phyloP scores from a whole-genome alignment of 2,329 filamentous ascomycete genomes.

The Aspergillus sp. region DNA sequence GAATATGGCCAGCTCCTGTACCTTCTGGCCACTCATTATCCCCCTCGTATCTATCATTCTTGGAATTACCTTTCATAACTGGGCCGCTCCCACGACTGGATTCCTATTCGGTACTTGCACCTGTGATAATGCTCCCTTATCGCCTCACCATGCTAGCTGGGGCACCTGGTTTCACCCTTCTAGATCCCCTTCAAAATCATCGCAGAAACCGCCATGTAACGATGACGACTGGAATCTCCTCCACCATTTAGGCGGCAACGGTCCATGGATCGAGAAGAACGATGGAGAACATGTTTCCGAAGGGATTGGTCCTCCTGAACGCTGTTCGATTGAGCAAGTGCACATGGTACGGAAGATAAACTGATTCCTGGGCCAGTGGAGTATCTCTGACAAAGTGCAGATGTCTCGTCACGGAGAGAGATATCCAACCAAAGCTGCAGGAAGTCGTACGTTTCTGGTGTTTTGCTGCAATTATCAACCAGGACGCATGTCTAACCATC shows the following conservation, averaged over 20 bases:
- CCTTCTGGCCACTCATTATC: slow-evolving; percentile 1
- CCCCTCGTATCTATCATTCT: slow-evolving; percentile 12
- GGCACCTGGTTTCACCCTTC: slow-evolving; percentile 20
- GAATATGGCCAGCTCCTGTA: slow-evolving; percentile 7
- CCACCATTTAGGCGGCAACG: slow-evolving; percentile 56
- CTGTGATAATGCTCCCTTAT: not conserved
- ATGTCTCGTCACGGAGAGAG: slow-evolving; percentile 59
- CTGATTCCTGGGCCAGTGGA: not conserved
- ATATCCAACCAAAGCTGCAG: slow-evolving; percentile 55
- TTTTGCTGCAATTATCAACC: not conserved
- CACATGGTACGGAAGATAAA: slow-evolving; percentile 50
- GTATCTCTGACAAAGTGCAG: slow-evolving; percentile 29
- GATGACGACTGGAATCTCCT: slow-evolving; percentile 48
- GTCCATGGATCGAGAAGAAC: slow-evolving; percentile 55
- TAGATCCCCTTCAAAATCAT: not conserved
- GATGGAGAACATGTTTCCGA: slow-evolving; percentile 33
- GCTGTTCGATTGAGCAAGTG: slow-evolving; percentile 56
- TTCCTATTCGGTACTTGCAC: not conserved
- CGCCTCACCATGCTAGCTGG: slow-evolving; percentile 19
- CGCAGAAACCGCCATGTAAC: not conserved
- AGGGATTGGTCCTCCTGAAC: slow-evolving; percentile 46
- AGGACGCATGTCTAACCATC: not conserved
- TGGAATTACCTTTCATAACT: slow-evolving; percentile 9
- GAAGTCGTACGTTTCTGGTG: slow-evolving; percentile 45
- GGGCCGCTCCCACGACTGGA: not conserved